Evolutionary conservation across 2,329 filamentous ascomycete genomes (phyloP).

Genomic region (Alternaria ventricosa): DNA sequence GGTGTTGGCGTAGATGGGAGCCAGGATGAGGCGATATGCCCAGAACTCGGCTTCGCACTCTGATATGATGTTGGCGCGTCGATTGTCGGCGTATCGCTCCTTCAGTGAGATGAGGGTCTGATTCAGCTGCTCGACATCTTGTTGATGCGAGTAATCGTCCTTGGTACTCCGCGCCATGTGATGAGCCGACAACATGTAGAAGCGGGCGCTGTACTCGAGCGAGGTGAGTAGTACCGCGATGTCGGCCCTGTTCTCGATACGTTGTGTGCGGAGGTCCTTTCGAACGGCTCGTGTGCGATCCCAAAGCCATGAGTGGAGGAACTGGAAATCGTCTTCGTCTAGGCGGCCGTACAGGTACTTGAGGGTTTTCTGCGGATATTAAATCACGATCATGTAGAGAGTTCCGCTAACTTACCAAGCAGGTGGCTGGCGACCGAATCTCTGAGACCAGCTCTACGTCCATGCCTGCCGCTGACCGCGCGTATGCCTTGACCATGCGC

Average conservation of each 20-base stretch:
- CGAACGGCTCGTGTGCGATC: slow-evolving; percentile 69
- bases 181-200: slow-evolving; percentile 68
- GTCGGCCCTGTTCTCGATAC: slow-evolving; percentile 61
- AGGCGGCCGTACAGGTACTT: slow-evolving; percentile 56
- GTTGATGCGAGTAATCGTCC: slow-evolving; percentile 56
- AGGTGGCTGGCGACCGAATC: slow-evolving; percentile 62
- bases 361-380: slow-evolving; percentile 47
- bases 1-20: slow-evolving; percentile 56
- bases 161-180: slow-evolving; percentile 56
- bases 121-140: slow-evolving; percentile 70
- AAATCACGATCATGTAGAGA: slow-evolving; percentile 20
- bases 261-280: slow-evolving; percentile 70
- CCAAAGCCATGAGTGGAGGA: slow-evolving; percentile 70
- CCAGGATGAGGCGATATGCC: slow-evolving; percentile 62
- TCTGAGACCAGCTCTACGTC: slow-evolving; percentile 70
- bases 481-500: slow-evolving; percentile 69
- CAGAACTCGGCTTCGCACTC: slow-evolving; percentile 69
- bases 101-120: slow-evolving; percentile 66
- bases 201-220: slow-evolving; percentile 68
- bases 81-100: slow-evolving; percentile 53
- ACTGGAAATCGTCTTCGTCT: slow-evolving; percentile 55
- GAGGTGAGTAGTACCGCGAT: slow-evolving; percentile 65
- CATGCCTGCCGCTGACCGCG: slow-evolving; percentile 67
- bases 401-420: slow-evolving; percentile 42
- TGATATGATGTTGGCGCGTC: slow-evolving; percentile 56